Base-by-base conservation (phyloP, 768 basidiomycete species). In the Tulasnella sp. region DNA sequence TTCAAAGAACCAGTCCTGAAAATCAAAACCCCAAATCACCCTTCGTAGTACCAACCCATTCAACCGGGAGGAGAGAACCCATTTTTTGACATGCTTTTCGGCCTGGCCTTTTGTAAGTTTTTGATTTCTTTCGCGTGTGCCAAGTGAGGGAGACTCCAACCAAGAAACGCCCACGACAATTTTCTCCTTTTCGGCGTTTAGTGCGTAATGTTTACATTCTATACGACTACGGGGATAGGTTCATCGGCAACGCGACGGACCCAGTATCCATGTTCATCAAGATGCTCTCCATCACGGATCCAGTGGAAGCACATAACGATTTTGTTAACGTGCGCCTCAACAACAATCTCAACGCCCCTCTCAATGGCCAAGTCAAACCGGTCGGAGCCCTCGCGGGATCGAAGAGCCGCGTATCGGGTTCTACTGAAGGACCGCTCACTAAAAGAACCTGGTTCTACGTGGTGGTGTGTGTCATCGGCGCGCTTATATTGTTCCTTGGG, bases 21-120 rank as follows among this genome's bases (percentile, higher is more conserved):
- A 62, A 69, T 75, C 55, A 76, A 78, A 1, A 89, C 87, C 68
- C 74, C 83, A 54, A 86, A 85, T 17, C 62, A 73, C n/a, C n/a
- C 17, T n/a, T n/a, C 12, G n/a, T 60, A 85, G 84, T 87, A 85
- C 72, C 85, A 87, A 63, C 84, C 85, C 5, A 77, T 80, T 45
- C 75, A 78, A 7, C 79, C 76, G 48, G 72, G 76, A 49, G 67
- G 87, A 71, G 85, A 63, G 76, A 72, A 76, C 27, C 73, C 68
- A 25, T 50, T 49, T 17, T 52, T 84, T 62, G 84, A 86, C 65
- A 76, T 83, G 67, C 76, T 87, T 46, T 72, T 87, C 48, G 85
- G 85, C 56, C 85, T 86, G 82, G 76, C 79, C 8, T 86, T 85
- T 71, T 68, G 83, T 83, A 63, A 65, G 81, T 74, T 4, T 38